Conservation (phyloP, 2,329 filamentous ascomycete species). For the Exophiala aquamarina region DNA sequence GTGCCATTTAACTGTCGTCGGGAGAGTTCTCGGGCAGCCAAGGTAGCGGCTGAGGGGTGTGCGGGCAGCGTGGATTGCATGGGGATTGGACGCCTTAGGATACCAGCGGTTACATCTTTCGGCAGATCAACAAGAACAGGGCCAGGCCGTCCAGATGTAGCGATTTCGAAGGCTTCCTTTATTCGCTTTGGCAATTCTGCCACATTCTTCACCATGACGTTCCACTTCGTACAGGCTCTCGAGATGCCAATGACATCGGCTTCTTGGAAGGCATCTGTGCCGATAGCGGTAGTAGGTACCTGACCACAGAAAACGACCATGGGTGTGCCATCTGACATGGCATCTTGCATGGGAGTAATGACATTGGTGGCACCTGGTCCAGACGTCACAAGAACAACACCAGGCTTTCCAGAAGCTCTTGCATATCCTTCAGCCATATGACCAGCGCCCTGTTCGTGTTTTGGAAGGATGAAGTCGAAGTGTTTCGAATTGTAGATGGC, state of each 20-base stretch:
- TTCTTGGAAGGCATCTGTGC: conserved; percentile 95
- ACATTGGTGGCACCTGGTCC: conserved; percentile 96
- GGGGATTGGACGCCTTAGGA: conserved; percentile 81
- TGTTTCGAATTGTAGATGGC: conserved; percentile 98
- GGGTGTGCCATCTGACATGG: conserved; percentile 89
- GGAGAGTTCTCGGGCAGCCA: conserved; percentile 73
- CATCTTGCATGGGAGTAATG: conserved; percentile 94
- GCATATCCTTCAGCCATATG: conserved; percentile 99
- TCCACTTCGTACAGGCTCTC: conserved; percentile 96
- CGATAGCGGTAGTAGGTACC: conserved; percentile 85
- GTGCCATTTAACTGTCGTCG: conserved; percentile 71
- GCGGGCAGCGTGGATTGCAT: conserved; percentile 70
- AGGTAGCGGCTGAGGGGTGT: conserved; percentile 81
- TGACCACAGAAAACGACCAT: conserved; percentile 96
- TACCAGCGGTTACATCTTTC: conserved; percentile 89
- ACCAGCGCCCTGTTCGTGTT: conserved; percentile 95
- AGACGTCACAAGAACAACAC: conserved; percentile 94
- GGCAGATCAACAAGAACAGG: conserved; percentile 94
- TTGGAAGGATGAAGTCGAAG: conserved; percentile 92
- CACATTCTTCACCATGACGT: conserved; percentile 95
- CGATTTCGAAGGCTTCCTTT: conserved; percentile 98
- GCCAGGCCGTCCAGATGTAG: conserved; percentile 87
- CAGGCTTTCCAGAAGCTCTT: conserved; percentile 86
- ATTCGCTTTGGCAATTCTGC: conserved; percentile 90
- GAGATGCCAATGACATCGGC: conserved; percentile 93